These are phyloP conservation scores for Backusella morwellensis DNA, from an alignment of 192 early-diverging fungal genomes.

Conservation along the genomic window DNA sequence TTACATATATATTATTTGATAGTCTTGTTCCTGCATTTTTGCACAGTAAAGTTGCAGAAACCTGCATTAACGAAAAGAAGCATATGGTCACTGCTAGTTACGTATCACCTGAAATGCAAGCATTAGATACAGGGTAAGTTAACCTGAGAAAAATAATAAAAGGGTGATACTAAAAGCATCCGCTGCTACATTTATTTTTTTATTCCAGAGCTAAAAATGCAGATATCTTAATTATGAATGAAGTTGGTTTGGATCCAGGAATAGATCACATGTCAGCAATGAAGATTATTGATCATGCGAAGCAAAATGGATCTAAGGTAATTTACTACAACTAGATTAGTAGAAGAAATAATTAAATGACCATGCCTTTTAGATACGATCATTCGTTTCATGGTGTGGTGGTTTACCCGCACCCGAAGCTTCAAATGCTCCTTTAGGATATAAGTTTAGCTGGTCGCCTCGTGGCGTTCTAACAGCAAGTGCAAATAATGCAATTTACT, in stretches of 20 bases:
- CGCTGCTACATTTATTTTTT: background rate
- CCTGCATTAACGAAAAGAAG: conserved; percentile 79
- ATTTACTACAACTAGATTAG: background rate
- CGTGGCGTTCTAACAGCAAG: conserved; percentile 89
- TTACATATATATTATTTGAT: background rate
- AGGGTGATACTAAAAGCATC: background rate
- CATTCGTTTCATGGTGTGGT: conserved; percentile 97
- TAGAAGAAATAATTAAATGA: background rate
- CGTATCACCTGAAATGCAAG: conserved; percentile 88
- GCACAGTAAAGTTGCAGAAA: conserved; percentile 73
- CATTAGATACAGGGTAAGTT: conserved; percentile 61
- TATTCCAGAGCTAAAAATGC: conserved; percentile 65
- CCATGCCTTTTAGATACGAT: conserved; percentile 42
- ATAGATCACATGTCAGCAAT: conserved; percentile 98
- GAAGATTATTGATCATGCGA: conserved; percentile 78
- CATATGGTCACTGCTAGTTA: conserved; percentile 97
- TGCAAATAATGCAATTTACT: conserved; percentile 80
- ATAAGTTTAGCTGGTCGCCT: conserved; percentile 97
- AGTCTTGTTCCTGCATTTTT: conserved; percentile 88
- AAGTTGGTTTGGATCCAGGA: conserved; percentile 97
- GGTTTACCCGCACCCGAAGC: conserved; percentile 91
- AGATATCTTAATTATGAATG: conserved; percentile 90
- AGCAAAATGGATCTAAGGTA: conserved; percentile 18
- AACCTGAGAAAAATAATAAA: background rate
- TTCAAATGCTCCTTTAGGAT: conserved; percentile 86